Conservation (phyloP, 306 rosid genomes). For the peach (Prunus persica) region DNA sequence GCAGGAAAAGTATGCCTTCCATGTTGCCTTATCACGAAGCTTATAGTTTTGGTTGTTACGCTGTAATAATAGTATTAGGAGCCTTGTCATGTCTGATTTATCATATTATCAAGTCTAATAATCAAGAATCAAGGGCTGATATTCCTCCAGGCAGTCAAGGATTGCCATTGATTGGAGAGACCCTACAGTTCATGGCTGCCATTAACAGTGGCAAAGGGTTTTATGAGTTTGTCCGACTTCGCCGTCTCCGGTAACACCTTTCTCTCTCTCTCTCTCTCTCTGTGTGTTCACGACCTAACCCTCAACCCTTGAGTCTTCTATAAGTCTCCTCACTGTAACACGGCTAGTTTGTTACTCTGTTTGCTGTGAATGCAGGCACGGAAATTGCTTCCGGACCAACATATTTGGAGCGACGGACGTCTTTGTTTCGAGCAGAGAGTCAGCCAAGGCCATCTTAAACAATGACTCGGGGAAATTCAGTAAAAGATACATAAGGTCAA, state of each 20-base stretch:
- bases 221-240: slow-evolving; percentile 65
- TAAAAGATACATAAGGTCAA: slow-evolving; percentile 62
- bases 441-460: slow-evolving; percentile 60
- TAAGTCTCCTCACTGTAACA: no score
- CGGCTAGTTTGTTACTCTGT: no score
- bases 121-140: slow-evolving; percentile 14
- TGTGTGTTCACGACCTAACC: background rate
- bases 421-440: slow-evolving; percentile 56
- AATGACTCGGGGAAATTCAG: slow-evolving; percentile 63
- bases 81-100: slow-evolving; percentile 16
- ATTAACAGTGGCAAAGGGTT: slow-evolving; percentile 59
- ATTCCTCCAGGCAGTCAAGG: slow-evolving; percentile 70
- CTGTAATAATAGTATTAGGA: slow-evolving; percentile 12
- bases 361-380: slow-evolving; percentile 43
- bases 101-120: slow-evolving; percentile 16
- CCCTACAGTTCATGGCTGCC: slow-evolving; percentile 89
- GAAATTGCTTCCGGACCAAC: slow-evolving; percentile 69
- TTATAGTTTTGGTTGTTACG: slow-evolving; percentile 10
- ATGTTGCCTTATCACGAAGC: slow-evolving; percentile 17
- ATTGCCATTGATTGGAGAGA: slow-evolving; percentile 72
- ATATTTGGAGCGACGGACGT: slow-evolving; percentile 72
- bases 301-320: background rate
- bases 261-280: no score
- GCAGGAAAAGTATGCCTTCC: slow-evolving; percentile 37
- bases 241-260: slow-evolving; percentile 49